Evolutionary conservation across 192 early-diverging fungal species (phyloP).

Genomic region (Coemansia sp.): DNA sequence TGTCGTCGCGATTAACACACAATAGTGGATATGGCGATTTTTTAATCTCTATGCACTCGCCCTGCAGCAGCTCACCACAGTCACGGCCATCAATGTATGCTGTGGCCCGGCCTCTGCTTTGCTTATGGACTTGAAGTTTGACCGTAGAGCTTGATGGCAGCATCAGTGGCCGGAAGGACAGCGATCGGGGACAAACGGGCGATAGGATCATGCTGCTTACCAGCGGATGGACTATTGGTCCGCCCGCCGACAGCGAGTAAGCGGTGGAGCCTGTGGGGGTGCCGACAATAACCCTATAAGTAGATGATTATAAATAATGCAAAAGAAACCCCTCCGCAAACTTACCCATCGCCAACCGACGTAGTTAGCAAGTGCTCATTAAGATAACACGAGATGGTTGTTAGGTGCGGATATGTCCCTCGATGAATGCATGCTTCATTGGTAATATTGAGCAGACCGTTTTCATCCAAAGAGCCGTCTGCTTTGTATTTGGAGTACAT

Average conservation of each 20-base stretch:
- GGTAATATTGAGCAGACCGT: constrained; percentile 61
- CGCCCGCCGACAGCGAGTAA: constrained; percentile 82
- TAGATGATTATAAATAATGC: not conserved
- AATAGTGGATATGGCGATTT: constrained; percentile 74
- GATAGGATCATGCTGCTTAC: constrained; percentile 72
- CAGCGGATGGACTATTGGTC: constrained; percentile 78
- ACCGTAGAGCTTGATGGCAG: constrained; percentile 68
- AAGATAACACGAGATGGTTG: constrained; percentile 76
- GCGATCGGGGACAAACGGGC: constrained; percentile 79
- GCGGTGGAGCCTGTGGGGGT: constrained; percentile 93
- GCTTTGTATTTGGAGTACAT: constrained; percentile 59
- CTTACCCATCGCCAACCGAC: constrained; percentile 59
- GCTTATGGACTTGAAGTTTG: constrained; percentile 56
- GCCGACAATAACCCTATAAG: constrained; percentile 59
- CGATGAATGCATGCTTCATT: constrained; percentile 89
- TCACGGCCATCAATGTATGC: constrained; percentile 78
- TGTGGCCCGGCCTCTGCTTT: constrained; percentile 63
- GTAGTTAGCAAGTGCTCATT: constrained; percentile 81
- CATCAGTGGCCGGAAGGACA: constrained; percentile 80
- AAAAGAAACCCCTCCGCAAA: not conserved
- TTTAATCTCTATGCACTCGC: constrained; percentile 56
- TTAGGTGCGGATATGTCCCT: constrained; percentile 79
- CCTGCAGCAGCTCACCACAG: constrained; percentile 64
- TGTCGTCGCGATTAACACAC: constrained; percentile 66
- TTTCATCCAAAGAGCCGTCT: constrained; percentile 53